A percentile compares a stretch with the other conserved stretches of the same genome.
Conservation (phyloP, 2,329 filamentous ascomycete species). For the Fusarium keratoplasticum region DNA sequence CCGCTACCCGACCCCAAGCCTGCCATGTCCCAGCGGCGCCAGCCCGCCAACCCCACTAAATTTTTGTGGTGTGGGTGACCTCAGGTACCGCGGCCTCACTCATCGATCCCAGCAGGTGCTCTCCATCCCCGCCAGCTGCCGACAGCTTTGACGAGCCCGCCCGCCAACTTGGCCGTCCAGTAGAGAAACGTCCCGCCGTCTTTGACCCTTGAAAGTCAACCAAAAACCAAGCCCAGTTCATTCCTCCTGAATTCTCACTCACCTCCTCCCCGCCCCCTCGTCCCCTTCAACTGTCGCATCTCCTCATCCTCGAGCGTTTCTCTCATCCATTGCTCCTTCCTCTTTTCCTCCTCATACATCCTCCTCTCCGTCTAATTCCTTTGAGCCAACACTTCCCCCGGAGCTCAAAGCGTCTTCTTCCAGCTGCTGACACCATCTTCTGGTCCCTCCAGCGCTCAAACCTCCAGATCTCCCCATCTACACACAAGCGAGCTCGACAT, state of each 20-base stretch:
- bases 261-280: slow-evolving; percentile 32
- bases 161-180: slow-evolving; percentile 11
- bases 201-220: slow-evolving; percentile 43
- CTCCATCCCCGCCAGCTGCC: slow-evolving; percentile 22
- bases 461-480: slow-evolving; percentile 26
- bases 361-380: slow-evolving; percentile 42
- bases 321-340: slow-evolving; percentile 34
- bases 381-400: slow-evolving; percentile 36
- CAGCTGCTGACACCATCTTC: slow-evolving; percentile 39
- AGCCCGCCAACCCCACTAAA: slow-evolving; percentile 44
- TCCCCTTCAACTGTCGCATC: slow-evolving; percentile 39
- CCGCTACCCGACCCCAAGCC: slow-evolving; percentile 30
- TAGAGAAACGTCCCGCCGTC: slow-evolving; percentile 37
- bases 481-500: slow-evolving; percentile 41
- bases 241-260: slow-evolving; percentile 47
- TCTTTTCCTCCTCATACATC: slow-evolving; percentile 38
- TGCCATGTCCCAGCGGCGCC: slow-evolving; percentile 26
- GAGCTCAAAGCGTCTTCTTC: slow-evolving; percentile 44
- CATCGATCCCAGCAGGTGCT: slow-evolving; percentile 3
- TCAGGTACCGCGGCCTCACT: slow-evolving; percentile 26
- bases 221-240: slow-evolving; percentile 43
- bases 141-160: slow-evolving; percentile 11
- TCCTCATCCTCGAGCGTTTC: slow-evolving; percentile 40
- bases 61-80: slow-evolving; percentile 38
- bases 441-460: slow-evolving; percentile 37